Evolutionary conservation across 2,329 filamentous ascomycete genomes (phyloP).

Genomic region (Aspergillus fructus): DNA sequence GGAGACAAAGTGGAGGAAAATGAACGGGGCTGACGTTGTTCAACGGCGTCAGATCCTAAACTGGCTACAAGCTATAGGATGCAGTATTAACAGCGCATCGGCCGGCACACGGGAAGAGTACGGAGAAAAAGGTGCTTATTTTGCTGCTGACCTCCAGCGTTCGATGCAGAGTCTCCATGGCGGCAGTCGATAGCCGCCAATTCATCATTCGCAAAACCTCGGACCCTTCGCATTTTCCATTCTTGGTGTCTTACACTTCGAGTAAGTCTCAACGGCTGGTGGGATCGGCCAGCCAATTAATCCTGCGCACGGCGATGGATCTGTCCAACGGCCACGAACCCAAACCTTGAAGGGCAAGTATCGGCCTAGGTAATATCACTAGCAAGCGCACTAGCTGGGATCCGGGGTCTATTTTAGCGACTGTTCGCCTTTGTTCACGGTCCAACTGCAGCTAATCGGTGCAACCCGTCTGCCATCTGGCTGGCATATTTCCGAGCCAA

Average conservation of each 20-base stretch:
- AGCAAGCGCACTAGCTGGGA: slow-evolving; percentile 19
- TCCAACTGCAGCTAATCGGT: slow-evolving; percentile 17
- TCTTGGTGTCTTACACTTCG: slow-evolving; percentile 18
- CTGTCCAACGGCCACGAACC: slow-evolving; percentile 25
- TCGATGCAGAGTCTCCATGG: neutral
- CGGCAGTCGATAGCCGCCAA: neutral
- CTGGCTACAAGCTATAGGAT: slow-evolving; percentile 4
- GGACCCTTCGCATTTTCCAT: slow-evolving; percentile 7
- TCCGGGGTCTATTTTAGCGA: slow-evolving; percentile 21
- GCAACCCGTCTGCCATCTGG: slow-evolving; percentile 7
- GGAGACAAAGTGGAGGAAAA: slow-evolving; percentile 15
- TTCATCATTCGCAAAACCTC: neutral
- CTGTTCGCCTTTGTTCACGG: slow-evolving; percentile 21
- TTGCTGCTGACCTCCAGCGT: neutral
- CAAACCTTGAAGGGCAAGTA: slow-evolving; percentile 22
- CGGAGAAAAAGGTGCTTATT: neutral
- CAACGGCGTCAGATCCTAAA: slow-evolving; percentile 21
- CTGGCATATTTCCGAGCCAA: neutral
- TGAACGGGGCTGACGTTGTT: slow-evolving; percentile 13
- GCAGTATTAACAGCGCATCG: slow-evolving; percentile 7
- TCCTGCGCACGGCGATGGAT: slow-evolving; percentile 20
- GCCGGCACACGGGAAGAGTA: slow-evolving; percentile 13
- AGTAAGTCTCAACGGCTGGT: slow-evolving; percentile 20
- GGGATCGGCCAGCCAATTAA: slow-evolving; percentile 20
- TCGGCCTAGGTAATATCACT: slow-evolving; percentile 20